Evolutionary conservation across 352 stramenopile species (phyloP).

Genomic region (Globisporangium cylindrosporum): DNA sequence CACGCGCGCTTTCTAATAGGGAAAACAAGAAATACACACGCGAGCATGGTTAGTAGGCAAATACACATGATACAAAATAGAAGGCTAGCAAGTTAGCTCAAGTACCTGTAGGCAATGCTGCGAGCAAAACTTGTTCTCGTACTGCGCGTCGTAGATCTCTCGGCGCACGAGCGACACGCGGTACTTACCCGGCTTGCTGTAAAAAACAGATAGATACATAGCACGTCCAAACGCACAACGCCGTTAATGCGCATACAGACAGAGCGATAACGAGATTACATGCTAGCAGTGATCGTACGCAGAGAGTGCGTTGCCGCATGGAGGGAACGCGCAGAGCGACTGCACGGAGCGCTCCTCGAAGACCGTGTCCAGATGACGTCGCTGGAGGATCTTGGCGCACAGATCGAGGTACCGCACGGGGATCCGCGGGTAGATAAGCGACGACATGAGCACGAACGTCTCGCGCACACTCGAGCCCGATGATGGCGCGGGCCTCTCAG

Average conservation of each 20-base stretch:
- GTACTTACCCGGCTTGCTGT: conserved; percentile 61
- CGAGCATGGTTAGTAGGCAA: neutral
- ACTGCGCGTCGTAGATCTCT: conserved; percentile 78
- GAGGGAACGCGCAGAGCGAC: conserved; percentile 65
- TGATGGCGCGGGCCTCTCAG: conserved; percentile 13
- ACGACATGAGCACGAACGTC: conserved; percentile 78
- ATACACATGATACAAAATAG: neutral
- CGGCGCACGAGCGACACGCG: conserved; percentile 69
- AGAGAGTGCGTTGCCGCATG: conserved; percentile 51
- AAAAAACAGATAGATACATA: neutral
- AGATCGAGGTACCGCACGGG: conserved; percentile 66
- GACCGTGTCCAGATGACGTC: conserved; percentile 75
- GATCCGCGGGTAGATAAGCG: conserved; percentile 62
- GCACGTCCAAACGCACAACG: neutral
- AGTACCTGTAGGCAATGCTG: conserved; percentile 60
- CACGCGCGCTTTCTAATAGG: conserved; percentile 63
- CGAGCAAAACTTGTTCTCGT: conserved; percentile 84
- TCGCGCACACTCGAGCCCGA: conserved; percentile 66
- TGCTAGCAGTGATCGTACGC: conserved; percentile 29
- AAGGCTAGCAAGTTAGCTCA: neutral
- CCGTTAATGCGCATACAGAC: neutral
- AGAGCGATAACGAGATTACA: too few species aligned
- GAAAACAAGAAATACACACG: neutral
- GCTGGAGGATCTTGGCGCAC: conserved; percentile 67
- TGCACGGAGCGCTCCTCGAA: conserved; percentile 78